These are phyloP conservation scores for Erodium moschatum DNA, from an alignment of 441 rosid genomes.

Conservation along the genomic window DNA sequence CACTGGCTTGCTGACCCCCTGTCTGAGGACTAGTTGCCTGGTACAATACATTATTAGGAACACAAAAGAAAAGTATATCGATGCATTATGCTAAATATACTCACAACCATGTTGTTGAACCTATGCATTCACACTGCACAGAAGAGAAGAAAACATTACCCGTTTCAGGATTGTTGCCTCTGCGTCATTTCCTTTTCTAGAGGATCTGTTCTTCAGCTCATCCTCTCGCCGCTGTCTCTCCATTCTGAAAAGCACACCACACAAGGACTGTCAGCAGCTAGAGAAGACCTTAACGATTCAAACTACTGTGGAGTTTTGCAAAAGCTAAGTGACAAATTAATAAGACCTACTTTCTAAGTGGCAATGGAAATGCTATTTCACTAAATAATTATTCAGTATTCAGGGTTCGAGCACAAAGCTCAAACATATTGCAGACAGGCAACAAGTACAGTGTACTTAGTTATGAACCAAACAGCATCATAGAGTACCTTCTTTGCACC, in stretches of 20 bases:
- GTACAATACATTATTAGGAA: conserved; percentile 7
- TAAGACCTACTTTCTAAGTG: not conserved
- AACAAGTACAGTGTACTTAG: not conserved
- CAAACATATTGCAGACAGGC: conserved; percentile 1
- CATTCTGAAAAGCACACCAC: conserved; percentile 41
- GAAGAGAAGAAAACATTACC: conserved; percentile 33
- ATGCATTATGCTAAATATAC: not conserved
- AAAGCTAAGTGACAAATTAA: not conserved
- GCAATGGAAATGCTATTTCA: not conserved
- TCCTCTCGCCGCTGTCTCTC: conserved; percentile 98
- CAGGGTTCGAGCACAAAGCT: not conserved
- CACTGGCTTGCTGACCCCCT: conserved; percentile 64
- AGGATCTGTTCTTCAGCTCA: conserved; percentile 71
- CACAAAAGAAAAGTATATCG: conserved; percentile 8
- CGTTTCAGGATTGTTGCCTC: conserved; percentile 80
- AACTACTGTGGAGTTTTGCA: not conserved
- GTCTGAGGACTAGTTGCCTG: conserved; percentile 93
- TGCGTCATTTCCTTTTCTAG: conserved; percentile 75
- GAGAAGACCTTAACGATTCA: not conserved
- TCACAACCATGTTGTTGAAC: not conserved
- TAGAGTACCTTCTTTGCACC: conserved; percentile 72
- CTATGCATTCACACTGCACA: not conserved
- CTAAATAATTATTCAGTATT: not conserved
- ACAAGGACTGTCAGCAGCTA: conserved; percentile 10
- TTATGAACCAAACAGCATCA: not conserved